Base-by-base conservation (phyloP, 805 yeast species). In the Candida glaebosa region DNA sequence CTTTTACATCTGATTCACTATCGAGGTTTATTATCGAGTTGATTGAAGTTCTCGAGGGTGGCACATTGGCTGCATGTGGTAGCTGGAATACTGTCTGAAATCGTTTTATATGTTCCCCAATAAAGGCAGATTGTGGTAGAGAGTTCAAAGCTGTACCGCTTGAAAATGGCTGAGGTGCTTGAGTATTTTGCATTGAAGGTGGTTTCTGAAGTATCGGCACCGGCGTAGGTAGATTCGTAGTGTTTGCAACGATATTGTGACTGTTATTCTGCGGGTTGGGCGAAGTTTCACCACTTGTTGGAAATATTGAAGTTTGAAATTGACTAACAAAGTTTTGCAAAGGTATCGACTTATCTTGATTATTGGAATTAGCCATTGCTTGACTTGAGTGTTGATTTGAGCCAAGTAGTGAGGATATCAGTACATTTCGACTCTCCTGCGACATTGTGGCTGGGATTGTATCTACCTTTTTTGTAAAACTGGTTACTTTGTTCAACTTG, bases 11-110 rank as follows among this genome's bases (percentile, higher is more conserved):
- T 3, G 56, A 50, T 34, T 50, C 62, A 28, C 60, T 65, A 31
- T 69, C 74, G 9, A 52, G 42, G 48, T 69, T 69, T 41, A 69
- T 68, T 32, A 69, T 61, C 10, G 72, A 63, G 39, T 60, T 64
- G 19, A 69, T 69, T 5, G 71, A 65, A 1, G 74, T 58, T 38
- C 58, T 65, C 50, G 60, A 63, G n/a, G 45, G 49, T 10, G 18
- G 20, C 8, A 42, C 30, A 14, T 15, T 25, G 16, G 42, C 36
- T 12, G 41, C 37, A 15, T 44, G 43, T 5, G 39, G 40, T 12
- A 56, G 18, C 38, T 54, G 57, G 43, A 65, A 60, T 35, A 48
- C 54, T 0, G 68, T 57, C 41, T 64, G 69, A 48, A 60, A 67
- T 43, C 56, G 49, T 40, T 53, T 57, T 37, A 64, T 52, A 36